Base-by-base conservation (phyloP, 805 yeast genomes). In the Wickerhamomyces strasburgensis region DNA sequence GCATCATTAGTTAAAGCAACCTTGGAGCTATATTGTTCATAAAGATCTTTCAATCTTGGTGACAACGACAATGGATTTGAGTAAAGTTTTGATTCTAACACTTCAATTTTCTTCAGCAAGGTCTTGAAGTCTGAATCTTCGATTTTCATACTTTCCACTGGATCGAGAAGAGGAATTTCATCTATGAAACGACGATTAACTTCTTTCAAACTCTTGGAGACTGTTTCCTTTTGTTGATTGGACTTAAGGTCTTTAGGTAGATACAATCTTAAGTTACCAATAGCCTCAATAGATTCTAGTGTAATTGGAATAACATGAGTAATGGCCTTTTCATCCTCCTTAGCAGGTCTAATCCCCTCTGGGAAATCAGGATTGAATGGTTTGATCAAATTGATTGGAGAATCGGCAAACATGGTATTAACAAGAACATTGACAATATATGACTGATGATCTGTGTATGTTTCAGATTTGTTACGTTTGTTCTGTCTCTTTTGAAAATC, bases 141-240 rank as follows among this genome's bases (percentile, higher is more conserved):
- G 49, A 93, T 90, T 56, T 88, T 85, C 98, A 93, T 93, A 56
- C 84, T 86, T 43, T 78, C 81, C 27, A 93, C 68, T 5, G 98
- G 98, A 60, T 93, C 96, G 60, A 93, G 71, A 31, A 78, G 56
- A n/a, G 98, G 96, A 25, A 93, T 69, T 1, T 96, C 96, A 56
- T 86, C 93, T 9, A 94, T 88, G 54, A 88, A 81, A 61, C 95
- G 78, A 49, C 81, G 76, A 24, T 78, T 73, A 43, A 88, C 87
- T 59, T 93, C 97, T 35, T 68, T 70, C 52, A 93, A 65, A 6
- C 94, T 81, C 56, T 85, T 85, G 29, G 67, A 67, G 56, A 79
- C 69, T 54, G 78, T 56, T 64, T 77, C 68, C 64, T 80, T 67
- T 69, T 80, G 59, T 72, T 78, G 60, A 61, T 67, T 49, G 40